phyloP scores from a whole-genome alignment of 257 asterid genomes.

The Solanum gandarillasii region DNA sequence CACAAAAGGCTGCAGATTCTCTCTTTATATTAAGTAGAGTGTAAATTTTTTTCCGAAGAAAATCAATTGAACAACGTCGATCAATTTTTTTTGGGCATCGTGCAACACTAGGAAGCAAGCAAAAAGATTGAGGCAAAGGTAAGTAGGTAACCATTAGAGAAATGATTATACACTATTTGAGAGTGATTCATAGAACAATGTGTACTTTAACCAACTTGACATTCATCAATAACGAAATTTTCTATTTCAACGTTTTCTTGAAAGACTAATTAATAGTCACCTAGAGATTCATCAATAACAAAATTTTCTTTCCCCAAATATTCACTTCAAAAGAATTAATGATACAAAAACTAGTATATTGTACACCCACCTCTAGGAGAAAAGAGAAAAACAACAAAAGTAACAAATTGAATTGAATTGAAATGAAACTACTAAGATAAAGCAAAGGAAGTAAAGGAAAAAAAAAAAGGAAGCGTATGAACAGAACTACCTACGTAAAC shows the following conservation, averaged over 20 bases:
- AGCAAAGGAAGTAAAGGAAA: background rate
- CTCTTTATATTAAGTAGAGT: background rate
- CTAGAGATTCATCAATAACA: background rate
- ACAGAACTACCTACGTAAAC: slow-evolving; percentile 50
- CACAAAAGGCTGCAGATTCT: background rate
- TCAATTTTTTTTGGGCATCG: background rate
- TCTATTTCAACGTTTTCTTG: background rate
- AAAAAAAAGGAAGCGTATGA: background rate
- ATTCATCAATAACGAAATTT: background rate
- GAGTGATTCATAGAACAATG: background rate
- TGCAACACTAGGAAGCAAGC: background rate
- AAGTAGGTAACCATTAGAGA: background rate
- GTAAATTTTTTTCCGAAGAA: background rate
- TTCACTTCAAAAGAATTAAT: background rate
- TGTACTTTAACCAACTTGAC: background rate
- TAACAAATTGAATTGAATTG: background rate
- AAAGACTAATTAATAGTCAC: background rate
- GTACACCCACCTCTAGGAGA: background rate
- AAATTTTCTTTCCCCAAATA: background rate
- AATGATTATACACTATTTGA: background rate
- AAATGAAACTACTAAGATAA: background rate
- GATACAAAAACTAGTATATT: background rate
- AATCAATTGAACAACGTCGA: background rate
- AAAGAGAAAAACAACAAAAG: background rate
- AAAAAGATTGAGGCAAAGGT: background rate